Base-by-base conservation (phyloP, 2,329 filamentous ascomycete species). In the Ophiostoma ips region DNA sequence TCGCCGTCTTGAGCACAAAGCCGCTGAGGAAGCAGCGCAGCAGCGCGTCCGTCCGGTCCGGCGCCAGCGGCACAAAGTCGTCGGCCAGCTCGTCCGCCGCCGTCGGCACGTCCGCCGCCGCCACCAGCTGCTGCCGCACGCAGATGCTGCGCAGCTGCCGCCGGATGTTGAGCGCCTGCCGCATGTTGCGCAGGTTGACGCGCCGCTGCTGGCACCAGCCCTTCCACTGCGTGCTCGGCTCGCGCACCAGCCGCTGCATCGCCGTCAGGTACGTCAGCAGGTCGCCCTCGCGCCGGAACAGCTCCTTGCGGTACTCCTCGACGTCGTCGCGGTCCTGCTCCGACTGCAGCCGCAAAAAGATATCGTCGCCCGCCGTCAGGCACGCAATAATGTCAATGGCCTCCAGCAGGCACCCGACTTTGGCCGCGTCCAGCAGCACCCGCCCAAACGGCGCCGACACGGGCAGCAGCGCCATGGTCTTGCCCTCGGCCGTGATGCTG, bases 321-420 rank as follows among this genome's bases (percentile, higher is more conserved):
- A 73, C 69, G 18, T 74, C 69, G 48, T 80, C 76, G 19, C 66
- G 65, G 2, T 66, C 70, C 53, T 81, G 75, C 54, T 80, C 76
- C 0, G 73, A 74, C 45, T 76, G 73, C 0, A 79, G 63, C 43
- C 78, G 75, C 11, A 77, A 62, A 57, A 81, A 83, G 11, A 83
- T 74, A 52, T 79, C 77, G 46, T 80, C 76, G 38, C 79, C 79
- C 0, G 76, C 70, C 0, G 77, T 81, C 19, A 83, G 70, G 53
- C 76, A 79, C 0, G 79, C 70, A 34, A 83, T 84, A 50, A 95
- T 83, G 59, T 96, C 92, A 55, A 98, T 90, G 4, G 80, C 81
- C 57, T 95, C 87, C 0, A 82, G 64, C 1, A 95, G 67, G 57
- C 88, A 94, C 57, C 85, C 78, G 0, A 82, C 75, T 7, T 76